Conservation (phyloP, 1,139 yeast genomes). For the Candida buenavistaensis region DNA sequence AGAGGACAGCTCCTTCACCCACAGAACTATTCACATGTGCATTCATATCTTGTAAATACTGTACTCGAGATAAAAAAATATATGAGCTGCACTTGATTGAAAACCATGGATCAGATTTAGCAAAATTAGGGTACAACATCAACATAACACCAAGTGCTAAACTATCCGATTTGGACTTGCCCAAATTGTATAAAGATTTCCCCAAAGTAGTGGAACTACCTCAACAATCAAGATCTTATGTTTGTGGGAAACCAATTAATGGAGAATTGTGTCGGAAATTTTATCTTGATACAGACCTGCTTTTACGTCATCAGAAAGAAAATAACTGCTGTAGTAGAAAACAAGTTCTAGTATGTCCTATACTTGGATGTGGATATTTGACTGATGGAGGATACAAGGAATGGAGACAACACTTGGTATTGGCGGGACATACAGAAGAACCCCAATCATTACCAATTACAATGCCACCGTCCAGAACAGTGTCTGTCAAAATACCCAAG, state of each 20-base stretch:
- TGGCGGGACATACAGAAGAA: conserved; percentile 4
- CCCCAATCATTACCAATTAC: too few species aligned
- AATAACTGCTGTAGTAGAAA: conserved; percentile 25
- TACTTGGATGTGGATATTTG: conserved; percentile 43
- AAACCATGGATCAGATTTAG: conserved; percentile 25
- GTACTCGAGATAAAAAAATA: conserved; percentile 31
- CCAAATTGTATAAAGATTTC: conserved; percentile 21
- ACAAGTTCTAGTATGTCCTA: conserved; percentile 40
- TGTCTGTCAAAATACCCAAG: conserved; percentile 2
- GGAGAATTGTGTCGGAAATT: conserved; percentile 15
- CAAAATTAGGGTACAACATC: conserved; percentile 36
- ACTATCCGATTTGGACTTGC: conserved; percentile 10
- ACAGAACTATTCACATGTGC: conserved; percentile 27
- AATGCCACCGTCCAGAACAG: conserved; percentile 2
- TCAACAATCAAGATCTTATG: conserved; percentile 21
- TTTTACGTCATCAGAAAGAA: conserved; percentile 22
- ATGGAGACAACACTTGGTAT: conserved; percentile 32
- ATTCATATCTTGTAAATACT: conserved; percentile 28
- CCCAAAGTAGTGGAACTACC: conserved; percentile 30
- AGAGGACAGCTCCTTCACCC: neutral
- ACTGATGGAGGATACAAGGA: conserved; percentile 38
- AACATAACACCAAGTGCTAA: conserved; percentile 8
- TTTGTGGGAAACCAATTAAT: conserved; percentile 14
- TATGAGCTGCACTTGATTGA: conserved; percentile 34
- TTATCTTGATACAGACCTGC: conserved; percentile 16